Conservation (phyloP, 169 alveolate species). For the Eimeria zaria region DNA sequence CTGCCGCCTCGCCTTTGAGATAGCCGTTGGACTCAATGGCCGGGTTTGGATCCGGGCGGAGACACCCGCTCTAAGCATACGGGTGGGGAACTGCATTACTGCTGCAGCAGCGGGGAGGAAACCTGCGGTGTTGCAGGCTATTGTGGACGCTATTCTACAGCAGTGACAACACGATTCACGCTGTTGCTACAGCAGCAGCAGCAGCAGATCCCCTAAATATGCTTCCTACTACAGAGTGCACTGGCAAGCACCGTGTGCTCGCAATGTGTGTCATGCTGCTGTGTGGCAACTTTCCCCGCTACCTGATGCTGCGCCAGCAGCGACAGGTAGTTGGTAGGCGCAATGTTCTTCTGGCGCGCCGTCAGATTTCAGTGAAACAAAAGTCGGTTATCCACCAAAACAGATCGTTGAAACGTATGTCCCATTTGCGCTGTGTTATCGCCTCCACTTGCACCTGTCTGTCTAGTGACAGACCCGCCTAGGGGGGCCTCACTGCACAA, state of each 20-base stretch:
- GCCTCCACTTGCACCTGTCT: not conserved
- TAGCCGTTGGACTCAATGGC: constrained; percentile 75
- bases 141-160: constrained; percentile 65
- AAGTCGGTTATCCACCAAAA: not conserved
- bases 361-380: not conserved
- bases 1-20: constrained; percentile 47
- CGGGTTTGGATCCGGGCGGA: constrained; percentile 72
- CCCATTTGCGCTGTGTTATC: not conserved
- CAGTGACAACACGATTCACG: not conserved
- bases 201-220: not conserved
- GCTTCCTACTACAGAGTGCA: not conserved
- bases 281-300: not conserved
- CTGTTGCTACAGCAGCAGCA: not conserved
- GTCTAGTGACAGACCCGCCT: not conserved
- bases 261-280: not conserved
- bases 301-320: not conserved
- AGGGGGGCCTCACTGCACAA: constrained; percentile 9
- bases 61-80: constrained; percentile 39
- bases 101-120: constrained; percentile 69
- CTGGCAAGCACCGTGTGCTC: not conserved
- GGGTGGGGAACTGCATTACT: constrained; percentile 57
- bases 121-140: constrained; percentile 76
- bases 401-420: not conserved
- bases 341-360: not conserved
- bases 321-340: not conserved